Percentiles rank a stretch among this genome's conserved stretches.
Evolutionary conservation across 192 early-diverging fungal genomes (phyloP).

Genomic region (Rhizophagus sp.): DNA sequence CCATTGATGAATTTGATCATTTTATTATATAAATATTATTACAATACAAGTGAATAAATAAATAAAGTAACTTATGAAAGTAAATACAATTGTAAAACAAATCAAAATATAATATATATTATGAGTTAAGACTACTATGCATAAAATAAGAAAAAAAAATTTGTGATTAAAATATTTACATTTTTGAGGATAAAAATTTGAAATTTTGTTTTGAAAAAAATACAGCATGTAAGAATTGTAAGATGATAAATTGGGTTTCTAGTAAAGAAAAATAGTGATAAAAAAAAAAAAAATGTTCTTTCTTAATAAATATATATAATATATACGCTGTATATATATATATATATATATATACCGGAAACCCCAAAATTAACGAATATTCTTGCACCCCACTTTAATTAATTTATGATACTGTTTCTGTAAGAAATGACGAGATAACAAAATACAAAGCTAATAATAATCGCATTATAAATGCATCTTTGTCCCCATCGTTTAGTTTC

Average conservation of each 20-base stretch:
- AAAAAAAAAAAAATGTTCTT: too few relatives aligned
- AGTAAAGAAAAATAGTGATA: not conserved
- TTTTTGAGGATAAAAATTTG: not conserved
- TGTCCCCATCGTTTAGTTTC: slow-evolving; percentile 9
- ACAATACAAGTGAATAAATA: too few relatives aligned
- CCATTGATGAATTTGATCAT: too few relatives aligned
- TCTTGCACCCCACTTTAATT: not conserved
- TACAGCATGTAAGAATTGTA: too few relatives aligned
- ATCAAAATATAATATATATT: too few relatives aligned
- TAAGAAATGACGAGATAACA: not conserved
- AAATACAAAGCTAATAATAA: not conserved
- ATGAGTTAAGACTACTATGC: too few relatives aligned
- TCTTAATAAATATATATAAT: too few relatives aligned
- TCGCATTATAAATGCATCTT: slow-evolving; percentile 1
- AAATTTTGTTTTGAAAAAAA: too few relatives aligned
- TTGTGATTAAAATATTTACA: not conserved
- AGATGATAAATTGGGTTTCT: not conserved
- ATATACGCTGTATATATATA: too few relatives aligned
- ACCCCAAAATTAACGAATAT: not conserved
- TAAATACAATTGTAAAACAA: too few relatives aligned
- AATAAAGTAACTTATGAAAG: too few relatives aligned
- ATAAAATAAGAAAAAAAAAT: not conserved
- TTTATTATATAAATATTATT: too few relatives aligned
- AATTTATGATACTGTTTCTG: not conserved
- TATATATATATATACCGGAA: not conserved